Base-by-base conservation (phyloP, 2,329 filamentous ascomycete genomes). In the Aspergillus versicolor region DNA sequence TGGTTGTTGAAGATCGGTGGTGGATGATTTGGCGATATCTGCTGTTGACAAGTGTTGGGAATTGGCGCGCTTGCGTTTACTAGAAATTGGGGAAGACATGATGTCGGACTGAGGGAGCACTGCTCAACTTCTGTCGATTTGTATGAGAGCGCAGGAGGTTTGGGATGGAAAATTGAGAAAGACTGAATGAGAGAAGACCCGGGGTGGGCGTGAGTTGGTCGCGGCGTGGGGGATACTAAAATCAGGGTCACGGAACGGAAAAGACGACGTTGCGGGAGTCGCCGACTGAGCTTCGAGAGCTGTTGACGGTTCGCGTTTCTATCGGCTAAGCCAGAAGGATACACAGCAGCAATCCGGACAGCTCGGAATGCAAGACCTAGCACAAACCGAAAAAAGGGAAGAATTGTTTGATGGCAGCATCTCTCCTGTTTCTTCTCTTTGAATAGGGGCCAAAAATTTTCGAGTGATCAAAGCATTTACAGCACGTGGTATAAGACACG, bases 41-140 rank as follows among this genome's bases (percentile, higher is more conserved):
- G 74, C 80, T 63, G 80, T 50, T 73, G 19, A 79, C 75, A 60
- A 47, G 40, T 70, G 65, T 58, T 67, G 70, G 30, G 73, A 75
- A 55, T 68, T 65, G 67, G 70, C 84, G 73, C 92, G 87, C 84
- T 96, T 96, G 76, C 92, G 88, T 82, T 96, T 96, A 67, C 82
- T 83, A 63, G 78, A 77, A 24, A 81, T 82, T 37, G 84, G 80
- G 30, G 86, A 87, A 27, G 86, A 82, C 86, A 89, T 88, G 61
- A 60, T 74, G 63, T 61, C 44, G 38, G 63, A 65, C 61, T 37
- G 62, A 63, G 63, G 57, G 64, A 65, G 61, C 63, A 55, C 61
- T 59, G 63, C 60, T 65, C 60, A 56, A 65, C 63, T 65, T 61
- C 61, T 60, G 58, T 61, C 60, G 56, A 43, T 42, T 34, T 30